Conservation (phyloP, 495 filamentous ascomycete species). For the Neohortaea acidophila region DNA sequence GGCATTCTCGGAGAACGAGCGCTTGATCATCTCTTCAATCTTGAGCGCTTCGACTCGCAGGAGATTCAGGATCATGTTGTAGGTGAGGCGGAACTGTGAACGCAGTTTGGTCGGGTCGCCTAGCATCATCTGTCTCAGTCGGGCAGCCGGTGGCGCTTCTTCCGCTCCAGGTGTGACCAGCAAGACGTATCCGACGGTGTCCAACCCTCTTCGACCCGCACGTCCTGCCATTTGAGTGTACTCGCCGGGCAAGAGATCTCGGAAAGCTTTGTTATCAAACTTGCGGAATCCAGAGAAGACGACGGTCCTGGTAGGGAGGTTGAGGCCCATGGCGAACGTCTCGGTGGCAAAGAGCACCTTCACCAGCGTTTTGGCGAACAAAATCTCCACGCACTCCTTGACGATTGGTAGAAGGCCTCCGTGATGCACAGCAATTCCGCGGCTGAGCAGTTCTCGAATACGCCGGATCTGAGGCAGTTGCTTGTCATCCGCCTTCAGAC, state of each 20-base stretch:
- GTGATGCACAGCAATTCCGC: conserved; percentile 92
- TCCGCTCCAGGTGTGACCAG: conserved; percentile 69
- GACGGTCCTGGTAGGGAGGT: conserved; percentile 87
- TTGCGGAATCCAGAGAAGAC: conserved; percentile 96
- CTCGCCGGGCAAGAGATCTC: conserved; percentile 84
- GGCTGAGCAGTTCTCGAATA: conserved; percentile 65
- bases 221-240: conserved; percentile 98
- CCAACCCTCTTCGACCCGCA: conserved; percentile 83
- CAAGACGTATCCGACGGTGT: conserved; percentile 84
- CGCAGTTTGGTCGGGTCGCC: conserved; percentile 88
- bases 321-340: conserved; percentile 96
- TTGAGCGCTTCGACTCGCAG: conserved; percentile 91
- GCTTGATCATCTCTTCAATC: conserved; percentile 99
- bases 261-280: conserved; percentile 79
- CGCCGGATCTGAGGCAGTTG: conserved; percentile 78
- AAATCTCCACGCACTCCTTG: conserved; percentile 92
- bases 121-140: conserved; percentile 83
- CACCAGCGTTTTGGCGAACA: conserved; percentile 86
- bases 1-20: conserved; percentile 97
- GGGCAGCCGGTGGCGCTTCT: conserved; percentile 71
- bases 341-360: conserved; percentile 96
- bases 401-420: conserved; percentile 91
- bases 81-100: conserved; percentile 92
- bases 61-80: conserved; percentile 98
- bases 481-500: conserved; percentile 81